Evolutionary conservation across 2,329 filamentous ascomycete species (phyloP).

Genomic region (Phoma sp.): DNA sequence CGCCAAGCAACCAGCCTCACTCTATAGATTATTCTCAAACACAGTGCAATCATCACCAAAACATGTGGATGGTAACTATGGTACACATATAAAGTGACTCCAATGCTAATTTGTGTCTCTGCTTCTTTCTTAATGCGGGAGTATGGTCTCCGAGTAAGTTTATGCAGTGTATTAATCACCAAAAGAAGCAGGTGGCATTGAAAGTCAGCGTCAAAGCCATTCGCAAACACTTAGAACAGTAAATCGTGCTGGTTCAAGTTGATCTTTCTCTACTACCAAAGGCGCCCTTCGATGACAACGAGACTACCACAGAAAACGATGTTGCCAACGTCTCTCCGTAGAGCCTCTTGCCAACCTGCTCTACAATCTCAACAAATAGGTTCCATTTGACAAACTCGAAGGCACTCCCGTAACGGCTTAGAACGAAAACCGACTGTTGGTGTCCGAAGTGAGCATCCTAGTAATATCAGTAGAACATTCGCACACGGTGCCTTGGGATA

Average conservation of each 20-base stretch:
- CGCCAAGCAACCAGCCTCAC: slow-evolving; percentile 4
- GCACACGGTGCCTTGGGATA: slow-evolving; percentile 1
- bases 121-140: neutral
- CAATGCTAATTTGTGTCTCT: too few relatives aligned
- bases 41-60: too few relatives aligned
- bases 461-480: slow-evolving; percentile 58
- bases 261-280: slow-evolving; percentile 21
- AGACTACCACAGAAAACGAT: slow-evolving; percentile 63
- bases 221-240: neutral
- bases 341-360: slow-evolving; percentile 62
- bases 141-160: slow-evolving; percentile 11
- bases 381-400: slow-evolving; percentile 48
- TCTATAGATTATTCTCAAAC: neutral
- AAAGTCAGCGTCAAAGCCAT: neutral
- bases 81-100: too few relatives aligned
- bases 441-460: slow-evolving; percentile 66
- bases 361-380: slow-evolving; percentile 55
- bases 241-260: neutral
- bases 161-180: neutral
- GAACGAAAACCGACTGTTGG: slow-evolving; percentile 55
- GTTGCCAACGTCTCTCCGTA: slow-evolving; percentile 55
- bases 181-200: neutral
- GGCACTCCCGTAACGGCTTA: slow-evolving; percentile 58
- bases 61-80: too few relatives aligned
- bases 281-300: slow-evolving; percentile 48